Conservation (phyloP, 768 basidiomycete species). For the Collybia nuda region DNA sequence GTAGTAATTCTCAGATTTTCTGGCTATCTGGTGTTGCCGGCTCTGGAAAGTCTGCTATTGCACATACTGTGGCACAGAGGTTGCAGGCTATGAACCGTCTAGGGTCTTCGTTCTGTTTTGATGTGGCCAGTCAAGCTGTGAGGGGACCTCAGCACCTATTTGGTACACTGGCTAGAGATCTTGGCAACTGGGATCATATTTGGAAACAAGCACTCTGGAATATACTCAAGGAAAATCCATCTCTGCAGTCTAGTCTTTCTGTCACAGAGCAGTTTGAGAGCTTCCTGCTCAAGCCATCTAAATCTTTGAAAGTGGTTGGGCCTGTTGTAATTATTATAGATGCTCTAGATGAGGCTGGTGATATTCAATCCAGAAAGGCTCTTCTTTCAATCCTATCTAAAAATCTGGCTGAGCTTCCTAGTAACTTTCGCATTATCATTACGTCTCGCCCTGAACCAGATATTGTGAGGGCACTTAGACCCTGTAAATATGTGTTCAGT, state of each 20-base stretch:
- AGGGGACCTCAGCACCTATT: neutral
- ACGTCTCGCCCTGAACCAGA: neutral
- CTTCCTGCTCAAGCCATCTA: neutral
- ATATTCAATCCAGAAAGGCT: neutral
- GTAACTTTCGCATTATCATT: neutral
- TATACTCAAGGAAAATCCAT: neutral
- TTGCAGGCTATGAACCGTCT: neutral
- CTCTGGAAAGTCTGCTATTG: neutral
- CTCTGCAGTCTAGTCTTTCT: neutral
- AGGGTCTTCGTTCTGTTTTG: neutral
- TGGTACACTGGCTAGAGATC: neutral
- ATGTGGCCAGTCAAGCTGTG: neutral
- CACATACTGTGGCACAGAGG: neutral
- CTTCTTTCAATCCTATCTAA: neutral
- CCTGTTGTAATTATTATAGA: neutral
- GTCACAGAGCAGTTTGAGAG: neutral
- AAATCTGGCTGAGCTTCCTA: neutral
- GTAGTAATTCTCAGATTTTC: neutral
- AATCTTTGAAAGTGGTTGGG: neutral
- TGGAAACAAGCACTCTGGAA: neutral
- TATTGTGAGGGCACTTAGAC: neutral
- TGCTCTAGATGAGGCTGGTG: neutral
- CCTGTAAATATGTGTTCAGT: neutral
- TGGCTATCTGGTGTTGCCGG: neutral
- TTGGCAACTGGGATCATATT: neutral